phyloP scores from a whole-genome alignment of 805 yeast genomes.

The Yarrowia sp. region DNA sequence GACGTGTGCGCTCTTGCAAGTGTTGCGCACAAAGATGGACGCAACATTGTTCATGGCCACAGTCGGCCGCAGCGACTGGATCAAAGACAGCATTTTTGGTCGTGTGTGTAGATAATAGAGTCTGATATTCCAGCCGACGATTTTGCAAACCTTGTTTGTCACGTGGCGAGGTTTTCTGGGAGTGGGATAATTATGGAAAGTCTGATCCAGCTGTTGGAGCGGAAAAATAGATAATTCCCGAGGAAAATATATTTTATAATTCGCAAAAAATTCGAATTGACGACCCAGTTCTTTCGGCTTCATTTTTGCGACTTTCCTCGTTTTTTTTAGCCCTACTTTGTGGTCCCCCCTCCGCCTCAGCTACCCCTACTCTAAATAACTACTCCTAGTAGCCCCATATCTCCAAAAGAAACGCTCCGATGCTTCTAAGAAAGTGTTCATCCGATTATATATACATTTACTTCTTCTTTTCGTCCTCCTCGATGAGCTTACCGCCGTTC shows the following conservation, averaged over 20 bases:
- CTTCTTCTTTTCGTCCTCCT: slow-evolving; percentile 21
- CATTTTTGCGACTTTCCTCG: too few species aligned
- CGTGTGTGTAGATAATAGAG: slow-evolving; percentile 11
- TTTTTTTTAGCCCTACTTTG: background rate
- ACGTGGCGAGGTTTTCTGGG: background rate
- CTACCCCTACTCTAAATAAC: too few species aligned
- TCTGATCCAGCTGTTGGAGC: background rate
- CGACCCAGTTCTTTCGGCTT: background rate
- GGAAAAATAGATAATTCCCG: background rate
- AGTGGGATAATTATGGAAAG: too few species aligned
- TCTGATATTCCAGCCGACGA: slow-evolving; percentile 14
- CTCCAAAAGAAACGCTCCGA: too few species aligned
- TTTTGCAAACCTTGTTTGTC: slow-evolving; percentile 24
- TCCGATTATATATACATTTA: slow-evolving; percentile 18
- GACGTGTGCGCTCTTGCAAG: slow-evolving; percentile 17
- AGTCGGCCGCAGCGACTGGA: slow-evolving; percentile 26
- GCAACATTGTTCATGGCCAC: slow-evolving; percentile 22
- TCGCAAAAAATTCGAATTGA: background rate
- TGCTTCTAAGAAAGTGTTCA: too few species aligned
- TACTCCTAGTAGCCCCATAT: too few species aligned
- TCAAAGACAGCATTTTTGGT: slow-evolving; percentile 22
- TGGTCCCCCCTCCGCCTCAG: too few species aligned
- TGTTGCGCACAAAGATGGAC: slow-evolving; percentile 18
- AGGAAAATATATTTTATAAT: background rate
- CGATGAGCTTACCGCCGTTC: slow-evolving; percentile 35